phyloP scores from a whole-genome alignment of 2,329 filamentous ascomycete genomes.

The Stagonosporopsis cucurbitacearum region DNA sequence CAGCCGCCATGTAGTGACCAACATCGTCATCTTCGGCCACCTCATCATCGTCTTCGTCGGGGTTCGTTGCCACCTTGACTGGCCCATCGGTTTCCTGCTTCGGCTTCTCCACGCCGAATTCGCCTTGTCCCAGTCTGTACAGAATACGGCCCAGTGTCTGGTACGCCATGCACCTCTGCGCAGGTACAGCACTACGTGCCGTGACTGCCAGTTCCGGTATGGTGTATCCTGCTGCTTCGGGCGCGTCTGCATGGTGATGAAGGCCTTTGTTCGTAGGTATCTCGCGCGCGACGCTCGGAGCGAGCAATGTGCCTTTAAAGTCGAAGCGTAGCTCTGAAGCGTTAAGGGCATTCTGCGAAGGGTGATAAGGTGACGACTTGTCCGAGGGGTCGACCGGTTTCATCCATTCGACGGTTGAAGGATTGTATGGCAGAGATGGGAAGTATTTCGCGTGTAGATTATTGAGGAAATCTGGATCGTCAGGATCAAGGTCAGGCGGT shows the following conservation, averaged over 20 bases:
- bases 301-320: constrained; percentile 80
- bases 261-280: constrained; percentile 81
- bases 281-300: constrained; percentile 74
- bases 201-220: constrained; percentile 83
- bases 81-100: constrained; percentile 51
- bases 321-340: constrained; percentile 85
- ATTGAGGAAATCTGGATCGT: constrained; percentile 80
- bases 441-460: constrained; percentile 94
- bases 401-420: constrained; percentile 88
- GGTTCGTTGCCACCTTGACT: constrained; percentile 54
- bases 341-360: constrained; percentile 72
- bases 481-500: constrained; percentile 79
- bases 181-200: constrained; percentile 79
- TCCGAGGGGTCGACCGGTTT: constrained; percentile 68
- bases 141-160: constrained; percentile 87
- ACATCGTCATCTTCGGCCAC: constrained; percentile 45
- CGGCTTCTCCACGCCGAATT: constrained; percentile 63
- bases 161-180: constrained; percentile 89
- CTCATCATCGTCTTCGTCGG: constrained; percentile 43
- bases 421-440: constrained; percentile 83
- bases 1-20: constrained; percentile 64
- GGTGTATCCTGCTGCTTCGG: constrained; percentile 93
- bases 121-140: constrained; percentile 79
- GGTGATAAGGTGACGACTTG: constrained; percentile 79
- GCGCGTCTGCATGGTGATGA: constrained; percentile 92